Evolutionary conservation across 805 yeast species (phyloP).

Genomic region (Cyberlindnera mycetangii): DNA sequence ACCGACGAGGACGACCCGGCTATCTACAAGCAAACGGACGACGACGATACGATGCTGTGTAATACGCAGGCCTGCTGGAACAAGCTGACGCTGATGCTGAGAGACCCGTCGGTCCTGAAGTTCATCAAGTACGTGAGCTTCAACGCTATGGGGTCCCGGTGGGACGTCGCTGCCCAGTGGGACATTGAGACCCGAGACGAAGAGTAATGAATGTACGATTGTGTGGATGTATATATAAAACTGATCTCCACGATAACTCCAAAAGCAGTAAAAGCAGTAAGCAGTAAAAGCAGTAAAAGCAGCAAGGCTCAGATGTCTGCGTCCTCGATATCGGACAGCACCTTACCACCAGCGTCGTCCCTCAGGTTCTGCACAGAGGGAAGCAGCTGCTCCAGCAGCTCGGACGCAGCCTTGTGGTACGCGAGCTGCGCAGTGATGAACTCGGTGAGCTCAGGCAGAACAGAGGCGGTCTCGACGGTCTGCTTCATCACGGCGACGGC

Average conservation of each 20-base stretch:
- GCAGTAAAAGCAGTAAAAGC: not conserved
- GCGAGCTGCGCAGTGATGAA: conserved; percentile 77
- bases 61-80: conserved; percentile 87
- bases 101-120: conserved; percentile 85
- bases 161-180: conserved; percentile 88
- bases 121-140: conserved; percentile 90
- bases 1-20: conserved; percentile 75
- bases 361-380: conserved; percentile 61
- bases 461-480: conserved; percentile 67
- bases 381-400: conserved; percentile 59
- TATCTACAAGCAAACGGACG: conserved; percentile 54
- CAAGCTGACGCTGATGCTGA: conserved; percentile 65
- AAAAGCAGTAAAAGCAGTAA: not conserved
- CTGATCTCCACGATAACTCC: too few relatives aligned
- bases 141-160: conserved; percentile 85
- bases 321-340: conserved; percentile 26
- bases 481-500: conserved; percentile 81
- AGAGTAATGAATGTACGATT: not conserved
- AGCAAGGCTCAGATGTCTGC: conserved; percentile 15
- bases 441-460: conserved; percentile 63
- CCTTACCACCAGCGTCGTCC: conserved; percentile 42
- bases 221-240: too few relatives aligned
- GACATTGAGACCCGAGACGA: conserved; percentile 50
- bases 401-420: conserved; percentile 72
- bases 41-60: conserved; percentile 72